These are phyloP conservation scores for Geranium rotundifolium DNA, from an alignment of 345 rosid genomes.

Conservation along the genomic window DNA sequence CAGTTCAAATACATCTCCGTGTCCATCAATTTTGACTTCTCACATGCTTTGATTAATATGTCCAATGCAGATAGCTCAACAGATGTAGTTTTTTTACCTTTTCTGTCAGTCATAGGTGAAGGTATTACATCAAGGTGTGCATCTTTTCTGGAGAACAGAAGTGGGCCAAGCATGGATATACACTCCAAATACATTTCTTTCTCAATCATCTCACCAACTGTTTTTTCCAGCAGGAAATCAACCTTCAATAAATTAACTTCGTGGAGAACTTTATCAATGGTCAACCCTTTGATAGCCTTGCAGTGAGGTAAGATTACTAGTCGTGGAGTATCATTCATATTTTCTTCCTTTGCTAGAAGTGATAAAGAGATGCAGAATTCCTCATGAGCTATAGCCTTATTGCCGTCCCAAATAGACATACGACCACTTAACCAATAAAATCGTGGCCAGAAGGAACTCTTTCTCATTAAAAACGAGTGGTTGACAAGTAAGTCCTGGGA, in stretches of 20 bases:
- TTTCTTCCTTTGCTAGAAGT: constrained; percentile 39
- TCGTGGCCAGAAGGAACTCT: constrained; percentile 66
- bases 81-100: constrained; percentile 29
- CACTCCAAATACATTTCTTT: constrained; percentile 63
- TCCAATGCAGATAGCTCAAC: constrained; percentile 69
- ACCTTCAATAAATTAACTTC: constrained; percentile 68
- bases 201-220: constrained; percentile 56
- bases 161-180: constrained; percentile 59
- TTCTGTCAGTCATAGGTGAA: constrained; percentile 24
- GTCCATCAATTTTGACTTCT: constrained; percentile 47
- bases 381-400: constrained; percentile 68
- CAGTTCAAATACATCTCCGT: constrained; percentile 56
- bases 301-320: constrained; percentile 53
- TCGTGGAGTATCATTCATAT: constrained; percentile 20
- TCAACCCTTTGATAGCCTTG: constrained; percentile 52
- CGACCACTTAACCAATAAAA: constrained; percentile 90
- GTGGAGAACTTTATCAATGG: constrained; percentile 44
- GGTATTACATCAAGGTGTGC: constrained; percentile 31
- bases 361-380: constrained; percentile 56
- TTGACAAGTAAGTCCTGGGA: constrained; percentile 1
- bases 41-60: constrained; percentile 57
- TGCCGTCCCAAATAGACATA: constrained; percentile 60
- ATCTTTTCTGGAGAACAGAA: constrained; percentile 46
- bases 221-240: constrained; percentile 64
- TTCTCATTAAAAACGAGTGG: constrained; percentile 21